Conservation (phyloP, 805 yeast genomes). For the Metschnikowia dekortorum region DNA sequence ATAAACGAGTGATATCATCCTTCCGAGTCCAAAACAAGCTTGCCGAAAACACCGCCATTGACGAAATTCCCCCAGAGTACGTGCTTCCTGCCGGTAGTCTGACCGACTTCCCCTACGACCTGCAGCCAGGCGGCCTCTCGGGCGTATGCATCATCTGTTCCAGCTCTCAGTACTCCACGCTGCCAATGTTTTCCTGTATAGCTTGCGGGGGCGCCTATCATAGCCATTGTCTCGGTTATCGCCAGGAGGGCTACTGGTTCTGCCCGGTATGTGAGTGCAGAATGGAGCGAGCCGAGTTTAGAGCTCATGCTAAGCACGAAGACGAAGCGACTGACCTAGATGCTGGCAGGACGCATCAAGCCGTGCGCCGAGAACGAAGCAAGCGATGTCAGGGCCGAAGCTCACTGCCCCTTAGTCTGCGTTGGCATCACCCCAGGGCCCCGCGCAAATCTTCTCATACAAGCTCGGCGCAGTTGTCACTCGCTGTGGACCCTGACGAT, state of each 20-base stretch:
- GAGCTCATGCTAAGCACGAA: background rate
- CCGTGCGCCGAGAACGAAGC: background rate
- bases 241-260: conserved; percentile 30
- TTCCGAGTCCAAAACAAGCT: conserved; percentile 28
- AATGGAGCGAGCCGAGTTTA: conserved; percentile 25
- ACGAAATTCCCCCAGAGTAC: conserved; percentile 34
- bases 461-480: background rate
- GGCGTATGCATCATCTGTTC: conserved; percentile 34
- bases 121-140: background rate
- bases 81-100: conserved; percentile 20
- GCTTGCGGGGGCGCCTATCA: conserved; percentile 40
- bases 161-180: conserved; percentile 28
- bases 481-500: background rate
- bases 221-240: conserved; percentile 33
- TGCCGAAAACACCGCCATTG: conserved; percentile 32
- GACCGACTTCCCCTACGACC: background rate
- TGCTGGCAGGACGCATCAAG: background rate
- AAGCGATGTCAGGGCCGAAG: background rate
- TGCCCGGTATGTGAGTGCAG: conserved; percentile 50
- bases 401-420: background rate
- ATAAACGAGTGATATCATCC: conserved; percentile 7
- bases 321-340: background rate
- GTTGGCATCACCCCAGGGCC: background rate
- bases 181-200: conserved; percentile 24
- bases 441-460: background rate